Evolutionary conservation across 2,329 filamentous ascomycete genomes (phyloP), one percentile per base, ranked within the genome.

Genomic region (Trichoderma sp.): DNA sequence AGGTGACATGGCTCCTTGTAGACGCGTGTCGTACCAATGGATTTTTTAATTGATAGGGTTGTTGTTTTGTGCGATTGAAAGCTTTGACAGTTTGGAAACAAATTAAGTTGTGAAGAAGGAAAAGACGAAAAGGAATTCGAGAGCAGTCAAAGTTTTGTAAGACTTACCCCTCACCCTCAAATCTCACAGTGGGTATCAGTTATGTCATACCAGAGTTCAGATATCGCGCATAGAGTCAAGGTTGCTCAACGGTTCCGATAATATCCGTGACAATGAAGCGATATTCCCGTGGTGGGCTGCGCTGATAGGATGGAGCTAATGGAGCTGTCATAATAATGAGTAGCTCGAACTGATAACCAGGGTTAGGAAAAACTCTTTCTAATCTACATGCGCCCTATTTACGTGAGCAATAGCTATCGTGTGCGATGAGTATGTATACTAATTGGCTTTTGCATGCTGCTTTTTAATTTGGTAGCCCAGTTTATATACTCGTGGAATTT

Each of bases 1-100:
- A 69, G 56, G 68, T 67, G 26, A 54, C 63, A 69, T 67, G 68
- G 56, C 68, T 69, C 68, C 68, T 69, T 67, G 56, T 60, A 67
- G 64, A 64, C 46, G 51, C 67, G 68, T 64, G 63, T 69, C 68
- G 68, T 69, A 69, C 68, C 68, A 56, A 68, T 26, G 18, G 54
- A 34, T 66, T 21, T 43, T 18, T 65, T 14, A 30, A 13, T 49
- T 26, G 14, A 30, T 28, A 2, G 39, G 6, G 28, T 26, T 21
- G 28, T 59, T 28, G 28, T 34, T 59, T 37, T 54, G 24, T 43
- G 28, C 39, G 3, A 51, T 56, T 13, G 14, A 16, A 59, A 59
- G 32, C 14, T 37, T 37, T 59, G 34, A 28, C 24, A 60, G 60
- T 59, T 54, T n/a, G 8, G 32, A 28, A 11, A 30, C 39, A 24